These are phyloP conservation scores for Pichia eremophila DNA, from an alignment of 805 yeast species.

Conservation along the genomic window DNA sequence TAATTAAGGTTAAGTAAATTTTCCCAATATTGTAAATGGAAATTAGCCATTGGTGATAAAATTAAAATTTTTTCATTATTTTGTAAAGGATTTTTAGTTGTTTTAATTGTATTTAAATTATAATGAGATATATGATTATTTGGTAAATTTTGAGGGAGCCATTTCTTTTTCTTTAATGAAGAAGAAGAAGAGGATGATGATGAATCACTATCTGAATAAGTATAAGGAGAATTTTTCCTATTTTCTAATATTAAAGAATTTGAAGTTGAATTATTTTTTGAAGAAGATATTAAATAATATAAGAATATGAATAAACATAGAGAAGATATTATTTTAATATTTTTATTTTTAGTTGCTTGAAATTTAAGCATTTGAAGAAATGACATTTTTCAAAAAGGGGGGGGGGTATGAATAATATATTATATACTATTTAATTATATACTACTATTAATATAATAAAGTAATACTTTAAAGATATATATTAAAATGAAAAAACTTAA, in stretches of 20 bases:
- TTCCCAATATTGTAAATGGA: constrained; percentile 81
- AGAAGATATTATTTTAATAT: not conserved
- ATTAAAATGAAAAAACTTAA: too few species aligned
- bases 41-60: constrained; percentile 83
- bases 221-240: constrained; percentile 17
- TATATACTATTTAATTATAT: too few species aligned
- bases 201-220: constrained; percentile 27
- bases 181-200: too few species aligned
- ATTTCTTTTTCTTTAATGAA: constrained; percentile 10
- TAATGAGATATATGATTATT: constrained; percentile 73
- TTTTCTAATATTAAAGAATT: not conserved
- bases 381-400: too few species aligned
- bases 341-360: not conserved
- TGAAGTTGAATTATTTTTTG: not conserved
- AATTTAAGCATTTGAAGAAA: not conserved
- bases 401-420: too few species aligned
- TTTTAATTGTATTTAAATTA: constrained; percentile 69
- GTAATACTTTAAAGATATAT: too few species aligned
- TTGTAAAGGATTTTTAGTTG: constrained; percentile 61
- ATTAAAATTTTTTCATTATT: constrained; percentile 79
- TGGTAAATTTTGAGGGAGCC: constrained; percentile 53
- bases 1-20: constrained; percentile 67
- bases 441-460: too few species aligned
- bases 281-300: not conserved
- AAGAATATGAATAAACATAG: not conserved